Percentiles rank a stretch among this genome's conserved stretches.
phyloP scores from a whole-genome alignment of 306 rosid genomes.

The Vicia sativa region DNA sequence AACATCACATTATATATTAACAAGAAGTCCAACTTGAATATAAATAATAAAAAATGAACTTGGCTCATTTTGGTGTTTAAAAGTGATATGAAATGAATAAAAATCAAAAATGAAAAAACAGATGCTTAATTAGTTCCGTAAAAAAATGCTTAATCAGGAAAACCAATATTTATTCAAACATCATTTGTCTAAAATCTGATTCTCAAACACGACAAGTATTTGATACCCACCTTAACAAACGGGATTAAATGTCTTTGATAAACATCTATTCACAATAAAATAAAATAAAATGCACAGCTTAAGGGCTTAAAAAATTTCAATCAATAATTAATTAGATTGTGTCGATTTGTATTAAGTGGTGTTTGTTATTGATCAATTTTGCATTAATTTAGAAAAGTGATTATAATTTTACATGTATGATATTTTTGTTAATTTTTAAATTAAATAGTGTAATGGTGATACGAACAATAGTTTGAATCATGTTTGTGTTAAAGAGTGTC shows the following conservation, averaged over 20 bases:
- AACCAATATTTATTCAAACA: slow-evolving; percentile 42
- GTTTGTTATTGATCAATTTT: not conserved
- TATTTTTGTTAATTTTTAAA: not conserved
- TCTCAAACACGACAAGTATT: slow-evolving; percentile 34
- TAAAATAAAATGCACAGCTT: not conserved
- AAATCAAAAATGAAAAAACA: not conserved
- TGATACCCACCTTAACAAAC: slow-evolving; percentile 37
- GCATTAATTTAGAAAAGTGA: not conserved
- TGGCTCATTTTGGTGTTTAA: not conserved
- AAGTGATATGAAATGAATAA: not conserved
- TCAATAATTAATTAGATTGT: not conserved
- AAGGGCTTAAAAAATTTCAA: slow-evolving; percentile 5
- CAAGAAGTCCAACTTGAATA: slow-evolving; percentile 12
- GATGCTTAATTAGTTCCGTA: not conserved
- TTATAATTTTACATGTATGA: not conserved
- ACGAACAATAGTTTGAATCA: too few species aligned
- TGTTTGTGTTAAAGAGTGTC: too few species aligned
- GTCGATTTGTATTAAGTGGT: not conserved
- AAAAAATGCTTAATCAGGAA: slow-evolving; percentile 12
- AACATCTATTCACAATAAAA: slow-evolving; percentile 1
- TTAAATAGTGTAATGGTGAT: too few species aligned
- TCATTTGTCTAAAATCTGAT: slow-evolving; percentile 17
- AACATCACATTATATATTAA: not conserved
- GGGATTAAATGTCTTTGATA: slow-evolving; percentile 21
- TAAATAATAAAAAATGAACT: not conserved